Conservation (phyloP, 768 basidiomycete species). For the Mrakia frigida region DNA sequence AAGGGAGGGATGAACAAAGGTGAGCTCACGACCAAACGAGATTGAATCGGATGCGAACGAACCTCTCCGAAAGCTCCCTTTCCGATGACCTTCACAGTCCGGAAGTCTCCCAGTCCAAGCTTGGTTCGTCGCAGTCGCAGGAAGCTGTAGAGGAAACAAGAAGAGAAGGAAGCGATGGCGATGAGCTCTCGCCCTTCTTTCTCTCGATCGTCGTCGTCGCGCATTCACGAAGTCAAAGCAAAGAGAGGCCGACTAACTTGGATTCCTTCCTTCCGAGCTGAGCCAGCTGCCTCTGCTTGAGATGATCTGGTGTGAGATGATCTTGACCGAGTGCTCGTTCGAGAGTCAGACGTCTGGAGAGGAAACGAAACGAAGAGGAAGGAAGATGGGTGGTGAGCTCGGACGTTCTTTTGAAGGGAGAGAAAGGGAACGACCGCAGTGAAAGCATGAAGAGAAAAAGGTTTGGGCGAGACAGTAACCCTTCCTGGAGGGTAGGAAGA, state of each 20-base stretch:
- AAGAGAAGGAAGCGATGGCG: background rate
- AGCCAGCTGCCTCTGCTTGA: slow-evolving; percentile 74
- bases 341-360: slow-evolving; percentile 71
- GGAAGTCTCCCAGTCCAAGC: slow-evolving; percentile 84
- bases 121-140: slow-evolving; percentile 82
- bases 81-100: slow-evolving; percentile 96
- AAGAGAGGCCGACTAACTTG: slow-evolving; percentile 8
- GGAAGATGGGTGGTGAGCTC: background rate
- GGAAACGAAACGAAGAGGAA: background rate
- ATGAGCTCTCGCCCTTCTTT: background rate
- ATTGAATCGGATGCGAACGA: slow-evolving; percentile 35
- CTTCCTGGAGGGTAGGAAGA: no score
- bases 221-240: background rate
- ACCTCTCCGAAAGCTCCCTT: slow-evolving; percentile 99
- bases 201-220: background rate
- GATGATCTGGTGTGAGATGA: slow-evolving; percentile 66
- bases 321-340: slow-evolving; percentile 73
- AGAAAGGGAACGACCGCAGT: background rate
- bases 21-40: background rate
- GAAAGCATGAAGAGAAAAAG: no score
- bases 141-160: slow-evolving; percentile 50
- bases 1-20: background rate
- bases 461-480: no score
- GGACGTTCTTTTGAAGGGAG: background rate
- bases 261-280: slow-evolving; percentile 77